Evolutionary conservation across 139 green algal genomes (phyloP).

Genomic region (Ulvella scutata): DNA sequence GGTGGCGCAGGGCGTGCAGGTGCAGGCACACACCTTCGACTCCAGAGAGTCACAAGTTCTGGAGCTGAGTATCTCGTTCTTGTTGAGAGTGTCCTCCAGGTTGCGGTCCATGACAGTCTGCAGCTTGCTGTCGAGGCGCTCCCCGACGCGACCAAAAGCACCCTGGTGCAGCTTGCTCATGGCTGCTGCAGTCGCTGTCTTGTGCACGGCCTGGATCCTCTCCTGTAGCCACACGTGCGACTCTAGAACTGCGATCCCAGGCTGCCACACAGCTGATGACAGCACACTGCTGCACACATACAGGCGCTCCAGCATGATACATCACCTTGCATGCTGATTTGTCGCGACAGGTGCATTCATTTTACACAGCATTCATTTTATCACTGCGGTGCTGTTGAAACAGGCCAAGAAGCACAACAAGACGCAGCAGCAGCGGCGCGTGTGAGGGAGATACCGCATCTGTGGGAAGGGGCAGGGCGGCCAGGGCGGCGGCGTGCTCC

Average conservation of each 20-base stretch:
- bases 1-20: background rate
- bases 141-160: background rate
- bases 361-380: no score
- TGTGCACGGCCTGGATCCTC: background rate
- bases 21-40: background rate
- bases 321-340: no score
- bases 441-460: background rate
- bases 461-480: background rate
- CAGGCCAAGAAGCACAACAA: background rate
- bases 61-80: background rate
- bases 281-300: no score
- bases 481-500: slow-evolving; percentile 11
- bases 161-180: background rate
- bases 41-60: background rate
- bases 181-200: background rate
- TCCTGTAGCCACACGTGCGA: background rate
- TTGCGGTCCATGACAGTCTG: background rate
- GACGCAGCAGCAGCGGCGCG: background rate
- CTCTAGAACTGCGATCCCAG: background rate
- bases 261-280: no score
- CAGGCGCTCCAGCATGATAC: no score
- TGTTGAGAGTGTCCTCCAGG: background rate
- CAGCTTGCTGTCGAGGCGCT: background rate
- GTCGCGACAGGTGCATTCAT: no score
- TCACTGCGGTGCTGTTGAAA: no score